Conservation (phyloP, 176 grass and related monocot genomes). For the Musa acuminata region DNA sequence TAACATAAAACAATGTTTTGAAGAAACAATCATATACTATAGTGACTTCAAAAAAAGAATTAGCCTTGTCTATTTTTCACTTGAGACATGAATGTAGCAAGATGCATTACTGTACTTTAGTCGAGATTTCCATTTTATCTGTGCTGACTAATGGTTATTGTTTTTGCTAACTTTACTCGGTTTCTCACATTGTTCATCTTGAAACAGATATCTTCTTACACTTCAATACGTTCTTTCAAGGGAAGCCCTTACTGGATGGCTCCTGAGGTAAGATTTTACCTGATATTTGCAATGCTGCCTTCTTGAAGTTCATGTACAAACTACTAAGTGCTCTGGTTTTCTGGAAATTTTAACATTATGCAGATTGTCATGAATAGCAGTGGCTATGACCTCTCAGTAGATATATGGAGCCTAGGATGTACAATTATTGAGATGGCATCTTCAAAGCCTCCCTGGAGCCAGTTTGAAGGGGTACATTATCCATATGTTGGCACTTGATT, state of each 20-base stretch:
- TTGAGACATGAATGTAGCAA: too few relatives aligned
- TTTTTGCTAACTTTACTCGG: not conserved
- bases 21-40: too few relatives aligned
- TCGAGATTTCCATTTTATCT: too few relatives aligned
- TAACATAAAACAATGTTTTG: too few relatives aligned
- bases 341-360: slow-evolving; percentile 7
- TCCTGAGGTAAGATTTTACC: slow-evolving; percentile 53
- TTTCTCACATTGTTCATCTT: slow-evolving; percentile 5
- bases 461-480: slow-evolving; percentile 71
- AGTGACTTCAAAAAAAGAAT: too few relatives aligned
- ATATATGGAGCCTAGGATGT: slow-evolving; percentile 97
- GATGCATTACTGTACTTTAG: too few relatives aligned
- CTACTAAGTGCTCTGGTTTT: not conserved
- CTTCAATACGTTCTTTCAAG: slow-evolving; percentile 88
- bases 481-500: not conserved
- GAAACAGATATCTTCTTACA: slow-evolving; percentile 66
- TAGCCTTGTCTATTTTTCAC: too few relatives aligned
- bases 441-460: slow-evolving; percentile 85
- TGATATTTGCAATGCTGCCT: too few relatives aligned
- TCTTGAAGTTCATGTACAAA: not conserved
- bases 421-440: slow-evolving; percentile 97
- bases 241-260: slow-evolving; percentile 99
- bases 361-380: slow-evolving; percentile 89
- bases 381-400: slow-evolving; percentile 76
- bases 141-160: not conserved